Conservation (phyloP, 2,329 filamentous ascomycete species). For the Cadophora malorum region DNA sequence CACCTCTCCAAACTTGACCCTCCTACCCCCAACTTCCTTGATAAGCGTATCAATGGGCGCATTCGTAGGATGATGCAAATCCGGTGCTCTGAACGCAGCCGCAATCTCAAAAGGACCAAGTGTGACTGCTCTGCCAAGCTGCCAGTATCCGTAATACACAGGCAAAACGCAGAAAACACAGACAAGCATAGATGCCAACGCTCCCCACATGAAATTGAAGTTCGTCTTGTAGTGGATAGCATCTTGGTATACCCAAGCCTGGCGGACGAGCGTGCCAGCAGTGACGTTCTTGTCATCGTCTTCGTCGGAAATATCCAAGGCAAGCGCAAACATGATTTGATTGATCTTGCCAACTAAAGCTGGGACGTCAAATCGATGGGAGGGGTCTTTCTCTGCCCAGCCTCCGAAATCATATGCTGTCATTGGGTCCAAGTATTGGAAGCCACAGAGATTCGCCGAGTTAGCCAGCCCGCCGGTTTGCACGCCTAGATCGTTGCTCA, state of each 20-base stretch:
- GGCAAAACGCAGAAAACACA: slow-evolving; percentile 15
- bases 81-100: slow-evolving; percentile 13
- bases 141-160: slow-evolving; percentile 14
- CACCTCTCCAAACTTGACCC: slow-evolving; percentile 4
- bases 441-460: slow-evolving; percentile 12
- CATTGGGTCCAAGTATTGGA: slow-evolving; percentile 12
- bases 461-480: slow-evolving; percentile 7
- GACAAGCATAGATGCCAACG: slow-evolving; percentile 12
- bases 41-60: slow-evolving; percentile 3
- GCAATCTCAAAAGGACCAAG: slow-evolving; percentile 16
- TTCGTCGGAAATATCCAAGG: slow-evolving; percentile 9
- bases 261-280: not conserved
- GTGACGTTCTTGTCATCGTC: slow-evolving; percentile 16
- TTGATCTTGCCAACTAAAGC: slow-evolving; percentile 8
- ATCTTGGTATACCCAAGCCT: slow-evolving; percentile 6
- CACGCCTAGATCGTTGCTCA: slow-evolving; percentile 3
- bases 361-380: slow-evolving; percentile 9
- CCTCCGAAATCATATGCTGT: not conserved
- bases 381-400: slow-evolving; percentile 14
- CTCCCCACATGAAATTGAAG: slow-evolving; percentile 15
- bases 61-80: slow-evolving; percentile 11
- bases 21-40: slow-evolving; percentile 6
- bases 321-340: slow-evolving; percentile 16
- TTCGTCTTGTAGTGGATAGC: slow-evolving; percentile 17
- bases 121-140: slow-evolving; percentile 6